Evolutionary conservation across 805 yeast genomes (phyloP), one percentile per base, ranked within the genome.

Genomic region (Pichia kluyveri): DNA sequence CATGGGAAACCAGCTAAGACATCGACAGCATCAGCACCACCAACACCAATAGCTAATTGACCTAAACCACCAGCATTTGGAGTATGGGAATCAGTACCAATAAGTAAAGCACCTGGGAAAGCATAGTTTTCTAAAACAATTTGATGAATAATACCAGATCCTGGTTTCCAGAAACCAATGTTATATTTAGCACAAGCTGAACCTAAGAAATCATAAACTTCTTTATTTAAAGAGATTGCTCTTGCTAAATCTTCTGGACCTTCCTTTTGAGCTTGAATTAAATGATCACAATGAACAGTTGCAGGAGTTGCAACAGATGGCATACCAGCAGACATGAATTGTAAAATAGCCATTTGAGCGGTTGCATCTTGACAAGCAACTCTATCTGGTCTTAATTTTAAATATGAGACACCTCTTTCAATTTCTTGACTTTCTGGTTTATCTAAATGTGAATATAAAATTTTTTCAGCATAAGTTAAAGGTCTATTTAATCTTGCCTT

Each of bases 311-410:
- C 85, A 18, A 96, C 91, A 37, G 79, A 68, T 44, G 84, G 73
- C 79, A 91, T 79, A 37, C 96, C 95, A 55, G 96, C 91, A 46
- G 97, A 88, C 96, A 93, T 93, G 72, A 93, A 93, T 71, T 93
- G 99, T 59, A 93, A 73, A 57, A 93, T 74, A n/a, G 99, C 99
- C 87, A 91, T 93, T 71, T 93, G 99, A 18, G 99, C 99, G 32
- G 96, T 86, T n/a, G 99, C 99, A 75, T 93, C 99, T 74, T 93
- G 99, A 95, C 95, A 91, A 28, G 99, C 99, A 43, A 93, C 98
- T 66, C 99, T 81, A 66, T 93, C 99, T 26, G 99, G 99, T 65
- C 86, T 80, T 60, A 93, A 77, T 73, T 93, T 93, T 66, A 93
- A 77, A 70, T 93, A 93, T 46, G 90, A 80, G 44, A 82, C 73